phyloP scores from a whole-genome alignment of 176 grass and related monocot species.

The Triticum urartu region DNA sequence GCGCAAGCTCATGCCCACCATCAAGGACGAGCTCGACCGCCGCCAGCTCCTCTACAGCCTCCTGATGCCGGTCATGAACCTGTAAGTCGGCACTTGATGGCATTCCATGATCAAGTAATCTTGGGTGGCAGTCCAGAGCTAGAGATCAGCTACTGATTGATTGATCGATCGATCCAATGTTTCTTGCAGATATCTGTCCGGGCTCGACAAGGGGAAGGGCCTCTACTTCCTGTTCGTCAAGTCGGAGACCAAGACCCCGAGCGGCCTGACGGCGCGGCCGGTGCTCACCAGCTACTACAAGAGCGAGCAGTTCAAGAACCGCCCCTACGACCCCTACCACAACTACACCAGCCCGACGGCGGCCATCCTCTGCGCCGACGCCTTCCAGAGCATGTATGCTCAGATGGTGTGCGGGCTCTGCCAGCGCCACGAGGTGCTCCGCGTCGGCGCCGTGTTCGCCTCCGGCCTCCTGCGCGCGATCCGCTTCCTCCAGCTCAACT shows the following conservation, averaged over 20 bases:
- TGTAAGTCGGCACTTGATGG: conserved; percentile 47
- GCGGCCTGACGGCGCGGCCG: conserved; percentile 76
- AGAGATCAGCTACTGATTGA: not conserved
- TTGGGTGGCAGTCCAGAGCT: not conserved
- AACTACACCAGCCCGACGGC: conserved; percentile 89
- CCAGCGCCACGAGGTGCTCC: conserved; percentile 85
- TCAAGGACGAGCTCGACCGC: conserved; percentile 87
- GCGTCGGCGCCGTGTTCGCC: conserved; percentile 94
- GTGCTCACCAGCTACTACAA: conserved; percentile 99
- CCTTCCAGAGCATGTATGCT: conserved; percentile 99
- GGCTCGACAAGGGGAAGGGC: conserved; percentile 86
- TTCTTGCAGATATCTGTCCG: conserved; percentile 62
- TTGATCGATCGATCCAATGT: conserved; percentile 9
- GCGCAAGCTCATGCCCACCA: conserved; percentile 95
- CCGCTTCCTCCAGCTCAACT: conserved; percentile 93
- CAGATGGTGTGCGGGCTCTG: conserved; percentile 94
- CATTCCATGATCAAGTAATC: not conserved
- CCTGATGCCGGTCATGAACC: conserved; percentile 88
- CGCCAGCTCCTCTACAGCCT: conserved; percentile 94
- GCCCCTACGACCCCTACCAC: conserved; percentile 76
- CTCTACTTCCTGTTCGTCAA: conserved; percentile 98
- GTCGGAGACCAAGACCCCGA: conserved; percentile 86
- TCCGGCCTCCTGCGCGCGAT: conserved; percentile 94
- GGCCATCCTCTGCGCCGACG: conserved; percentile 88
- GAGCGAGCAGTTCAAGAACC: conserved; percentile 88